Base-by-base conservation (phyloP, 108 stramenopile species). In the Cyclotella atomus region DNA sequence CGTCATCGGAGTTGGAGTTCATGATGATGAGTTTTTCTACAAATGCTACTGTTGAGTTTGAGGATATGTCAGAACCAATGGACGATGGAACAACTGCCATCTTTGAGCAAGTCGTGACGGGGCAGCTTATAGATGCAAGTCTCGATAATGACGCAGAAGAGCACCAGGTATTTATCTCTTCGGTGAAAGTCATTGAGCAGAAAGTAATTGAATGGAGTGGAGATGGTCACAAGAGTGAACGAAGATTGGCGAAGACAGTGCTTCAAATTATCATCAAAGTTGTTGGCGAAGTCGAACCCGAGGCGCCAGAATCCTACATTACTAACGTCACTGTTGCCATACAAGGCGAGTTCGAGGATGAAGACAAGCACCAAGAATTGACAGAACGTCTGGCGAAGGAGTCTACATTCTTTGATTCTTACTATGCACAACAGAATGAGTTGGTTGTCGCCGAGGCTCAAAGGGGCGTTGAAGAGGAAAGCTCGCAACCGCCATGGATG, bases 71-170 rank as follows among this genome's bases (percentile, higher is more conserved):
- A 16, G 64, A 65, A 34, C 29, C 19, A 32, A 65, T 65, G 64
- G 45, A 65, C 35, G 21, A 65, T 1, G 45, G 32, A 65, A 65
- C 64, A 8, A 30, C 45, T 4, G 30, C 46, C 2, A 30, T 46
- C 49, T 65, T 65, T 32, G 64, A 65, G 21, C 64, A 65, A 65
- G 64, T 65, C 7, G 28, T 65, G 2, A 65, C 64, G 8, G 45
- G 64, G 9, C 38, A 41, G 1, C 64, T 65, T 30, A 46, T 65
- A 6, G 64, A 65, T 65, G 45, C 45, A 30, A 47, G 16, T n/a
- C 45, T 46, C 5, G 38, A 23, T 15, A 34, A 47, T 29, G 45
- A 47, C 17, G 45, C 17, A 15, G 16, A 65, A n/a, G 44, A 46
- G 5, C 45, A 46, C 16, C 27, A 49, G 20, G 45, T 65, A 0